Base-by-base conservation (phyloP, 495 filamentous ascomycete genomes). In the Hypoxylon trugodes region DNA sequence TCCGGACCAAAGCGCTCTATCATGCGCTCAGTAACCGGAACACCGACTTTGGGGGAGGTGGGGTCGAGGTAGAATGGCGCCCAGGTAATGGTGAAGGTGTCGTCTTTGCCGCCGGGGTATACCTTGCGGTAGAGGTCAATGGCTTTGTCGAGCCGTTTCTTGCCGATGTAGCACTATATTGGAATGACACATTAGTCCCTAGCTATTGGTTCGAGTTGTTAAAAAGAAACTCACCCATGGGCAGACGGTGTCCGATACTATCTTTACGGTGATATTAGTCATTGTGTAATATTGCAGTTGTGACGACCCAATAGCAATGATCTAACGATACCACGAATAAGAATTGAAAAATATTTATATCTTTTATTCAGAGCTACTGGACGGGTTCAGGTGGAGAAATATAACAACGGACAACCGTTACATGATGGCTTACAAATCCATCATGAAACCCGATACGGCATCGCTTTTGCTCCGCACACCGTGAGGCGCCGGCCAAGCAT, bases 11-110 rank as follows among this genome's bases (percentile, higher is more conserved):
- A 71, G 16, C 61, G 63, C 55, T 72, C 50, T 1, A 40, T 16
- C 63, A 70, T 66, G 35, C 67, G 67, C 55, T 69, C 61, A 6
- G 21, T 53, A 15, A 70, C 19, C 2, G 69, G 69, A 0, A 74
- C 32, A 13, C 65, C 68, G 7, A 58, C 57, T 30, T 73, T 74
- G 0, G 89, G 82, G 0, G 83, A 78, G 19, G 81, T 71, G 0
- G 90, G 87, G 68, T 90, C 87, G 37, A 95, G 82, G 70, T 93
- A 91, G 79, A 86, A 95, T 0, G 91, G 86, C 36, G 81, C 76
- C 90, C 89, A 93, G 54, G 77, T 82, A 0, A 87, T 80, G 12
- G 77, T 81, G 77, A 93, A 93, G 26, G 80, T 89, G 70, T 92
- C 89, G 38, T 75, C 66, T 4, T 76, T 73, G 16, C 79, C 77